Evolutionary conservation across 192 early-diverging fungal genomes (phyloP).

Genomic region (Coemansia sp.): DNA sequence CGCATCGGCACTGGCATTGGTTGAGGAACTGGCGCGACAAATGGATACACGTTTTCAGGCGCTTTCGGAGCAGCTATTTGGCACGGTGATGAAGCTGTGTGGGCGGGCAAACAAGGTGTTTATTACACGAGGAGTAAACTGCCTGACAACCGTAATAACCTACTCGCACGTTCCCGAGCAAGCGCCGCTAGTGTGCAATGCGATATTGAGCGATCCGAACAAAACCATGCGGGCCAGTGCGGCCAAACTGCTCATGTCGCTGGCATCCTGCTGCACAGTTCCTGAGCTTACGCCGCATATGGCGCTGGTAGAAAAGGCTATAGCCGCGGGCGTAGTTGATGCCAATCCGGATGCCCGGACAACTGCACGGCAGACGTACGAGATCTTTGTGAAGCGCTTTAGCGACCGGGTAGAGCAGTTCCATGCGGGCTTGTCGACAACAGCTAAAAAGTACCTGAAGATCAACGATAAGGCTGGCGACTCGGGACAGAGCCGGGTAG

Average conservation of each 20-base stretch:
- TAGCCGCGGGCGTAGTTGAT: constrained; percentile 39
- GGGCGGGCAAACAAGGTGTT: constrained; percentile 75
- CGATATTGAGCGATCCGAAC: constrained; percentile 55
- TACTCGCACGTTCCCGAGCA: constrained; percentile 55
- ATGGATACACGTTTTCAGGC: constrained; percentile 63
- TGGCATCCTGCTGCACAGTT: constrained; percentile 53
- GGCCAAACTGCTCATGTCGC: constrained; percentile 58
- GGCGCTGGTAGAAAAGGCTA: constrained; percentile 37
- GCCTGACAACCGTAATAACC: constrained; percentile 64
- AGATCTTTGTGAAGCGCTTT: constrained; percentile 48
- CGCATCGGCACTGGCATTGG: constrained; percentile 61
- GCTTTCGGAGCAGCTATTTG: constrained; percentile 61
- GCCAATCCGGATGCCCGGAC: constrained; percentile 51
- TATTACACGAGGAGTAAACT: constrained; percentile 60
- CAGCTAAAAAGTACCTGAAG: constrained; percentile 48
- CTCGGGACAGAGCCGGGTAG: constrained; percentile 18
- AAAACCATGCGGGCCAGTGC: constrained; percentile 62
- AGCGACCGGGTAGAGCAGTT: constrained; percentile 34
- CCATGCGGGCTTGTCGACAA: constrained; percentile 33
- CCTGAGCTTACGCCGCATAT: constrained; percentile 45
- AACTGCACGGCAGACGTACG: constrained; percentile 38
- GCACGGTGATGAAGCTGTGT: constrained; percentile 62
- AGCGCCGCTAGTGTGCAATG: constrained; percentile 57
- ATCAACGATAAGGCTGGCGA: constrained; percentile 15
- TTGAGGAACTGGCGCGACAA: constrained; percentile 61